phyloP scores from a whole-genome alignment of 208 protist genomes.

The Crithidia mellificae region DNA sequence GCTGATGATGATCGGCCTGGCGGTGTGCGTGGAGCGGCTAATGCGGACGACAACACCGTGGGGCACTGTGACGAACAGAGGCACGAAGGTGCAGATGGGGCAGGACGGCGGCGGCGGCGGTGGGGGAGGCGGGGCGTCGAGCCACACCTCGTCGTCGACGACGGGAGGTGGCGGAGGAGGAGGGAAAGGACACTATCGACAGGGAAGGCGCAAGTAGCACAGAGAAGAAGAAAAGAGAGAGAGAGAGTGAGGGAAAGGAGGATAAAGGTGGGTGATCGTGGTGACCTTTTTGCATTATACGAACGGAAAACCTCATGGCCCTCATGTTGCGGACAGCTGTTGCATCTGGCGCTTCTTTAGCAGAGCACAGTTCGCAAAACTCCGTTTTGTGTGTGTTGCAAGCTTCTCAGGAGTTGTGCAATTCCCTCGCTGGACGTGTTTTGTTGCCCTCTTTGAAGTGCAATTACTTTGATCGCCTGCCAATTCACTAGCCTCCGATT shows the following conservation, averaged over 20 bases:
- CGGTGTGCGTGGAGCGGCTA: slow-evolving; percentile 21
- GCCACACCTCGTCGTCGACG: neutral
- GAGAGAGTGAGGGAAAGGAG: neutral
- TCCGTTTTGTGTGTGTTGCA: too few species aligned
- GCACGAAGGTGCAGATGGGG: neutral
- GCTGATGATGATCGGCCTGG: slow-evolving; percentile 29
- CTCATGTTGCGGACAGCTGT: too few species aligned
- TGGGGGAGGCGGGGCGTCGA: neutral
- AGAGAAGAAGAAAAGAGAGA: neutral
- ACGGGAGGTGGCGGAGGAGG: neutral
- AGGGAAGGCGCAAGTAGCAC: slow-evolving; percentile 10
- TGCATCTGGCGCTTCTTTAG: too few species aligned
- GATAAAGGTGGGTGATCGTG: too few species aligned
- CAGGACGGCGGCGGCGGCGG: neutral
- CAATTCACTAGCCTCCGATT: too few species aligned
- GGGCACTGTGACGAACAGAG: neutral
- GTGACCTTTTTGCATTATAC: too few species aligned
- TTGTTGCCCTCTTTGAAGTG: too few species aligned
- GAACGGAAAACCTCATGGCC: too few species aligned
- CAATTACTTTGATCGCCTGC: too few species aligned
- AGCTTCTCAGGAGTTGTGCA: too few species aligned
- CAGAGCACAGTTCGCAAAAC: too few species aligned
- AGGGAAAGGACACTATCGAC: slow-evolving; percentile 11
- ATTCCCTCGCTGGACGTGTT: too few species aligned
- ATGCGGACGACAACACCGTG: slow-evolving; percentile 7